phyloP scores from a whole-genome alignment of 305 asterid genomes.

The Fraxinus platypoda region DNA sequence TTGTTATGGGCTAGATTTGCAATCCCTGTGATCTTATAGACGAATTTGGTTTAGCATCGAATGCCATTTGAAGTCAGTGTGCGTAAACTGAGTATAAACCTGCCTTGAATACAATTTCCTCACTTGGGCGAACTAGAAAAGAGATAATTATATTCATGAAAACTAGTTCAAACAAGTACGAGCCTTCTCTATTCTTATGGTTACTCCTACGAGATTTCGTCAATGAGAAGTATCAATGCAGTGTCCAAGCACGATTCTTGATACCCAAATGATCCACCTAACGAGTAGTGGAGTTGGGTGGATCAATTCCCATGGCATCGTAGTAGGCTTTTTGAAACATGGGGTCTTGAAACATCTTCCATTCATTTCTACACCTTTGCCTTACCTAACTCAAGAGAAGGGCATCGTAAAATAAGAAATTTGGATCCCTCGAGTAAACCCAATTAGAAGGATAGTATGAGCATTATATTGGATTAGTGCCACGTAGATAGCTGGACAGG shows the following conservation, averaged over 20 bases:
- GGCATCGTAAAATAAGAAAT: background rate
- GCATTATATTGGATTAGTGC: background rate
- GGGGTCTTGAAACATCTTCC: constrained; percentile 77
- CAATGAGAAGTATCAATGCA: background rate
- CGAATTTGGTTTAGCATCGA: no score
- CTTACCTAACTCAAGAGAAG: constrained; percentile 49
- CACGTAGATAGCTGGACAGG: background rate
- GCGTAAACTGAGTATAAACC: background rate
- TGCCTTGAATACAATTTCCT: background rate
- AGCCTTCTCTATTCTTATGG: background rate
- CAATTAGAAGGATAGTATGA: background rate
- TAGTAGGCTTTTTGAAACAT: constrained; percentile 56
- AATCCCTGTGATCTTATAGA: no score
- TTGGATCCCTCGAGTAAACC: background rate
- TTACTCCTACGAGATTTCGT: background rate
- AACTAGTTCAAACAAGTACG: background rate
- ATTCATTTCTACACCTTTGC: constrained; percentile 81
- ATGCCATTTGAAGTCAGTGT: no score
- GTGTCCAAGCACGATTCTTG: background rate
- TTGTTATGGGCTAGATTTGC: no score
- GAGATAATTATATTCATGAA: background rate
- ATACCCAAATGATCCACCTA: constrained; percentile 18
- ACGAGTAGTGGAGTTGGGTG: constrained; percentile 56
- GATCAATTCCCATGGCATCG: constrained; percentile 61
- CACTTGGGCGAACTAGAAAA: background rate